Evolutionary conservation across 345 rosid species (phyloP).

Genomic region (Dimocarpus longan): DNA sequence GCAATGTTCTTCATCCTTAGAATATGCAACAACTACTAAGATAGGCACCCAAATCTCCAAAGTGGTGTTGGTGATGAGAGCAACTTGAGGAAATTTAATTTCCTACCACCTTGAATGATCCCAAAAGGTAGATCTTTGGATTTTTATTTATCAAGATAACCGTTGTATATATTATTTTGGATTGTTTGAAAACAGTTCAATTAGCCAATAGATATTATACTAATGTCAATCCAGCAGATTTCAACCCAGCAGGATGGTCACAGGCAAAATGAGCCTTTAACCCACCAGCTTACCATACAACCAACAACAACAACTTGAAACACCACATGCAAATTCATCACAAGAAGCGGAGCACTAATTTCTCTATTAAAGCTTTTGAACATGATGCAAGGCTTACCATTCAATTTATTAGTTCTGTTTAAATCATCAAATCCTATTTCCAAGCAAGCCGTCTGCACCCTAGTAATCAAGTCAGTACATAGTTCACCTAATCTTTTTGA

Average conservation of each 20-base stretch:
- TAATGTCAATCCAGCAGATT: background rate
- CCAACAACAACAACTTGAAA: background rate
- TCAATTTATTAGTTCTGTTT: background rate
- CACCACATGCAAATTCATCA: background rate
- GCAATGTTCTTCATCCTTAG: background rate
- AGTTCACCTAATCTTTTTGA: background rate
- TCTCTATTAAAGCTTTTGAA: background rate
- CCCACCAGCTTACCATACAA: background rate
- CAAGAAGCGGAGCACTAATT: background rate
- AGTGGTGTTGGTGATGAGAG: background rate
- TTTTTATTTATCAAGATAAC: background rate
- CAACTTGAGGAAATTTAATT: background rate
- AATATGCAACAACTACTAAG: background rate
- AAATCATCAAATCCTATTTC: slow-evolving; percentile 9
- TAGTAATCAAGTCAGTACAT: background rate
- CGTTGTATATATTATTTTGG: background rate
- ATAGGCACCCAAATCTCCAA: background rate
- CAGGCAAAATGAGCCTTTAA: background rate
- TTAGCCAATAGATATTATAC: background rate
- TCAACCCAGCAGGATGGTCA: background rate
- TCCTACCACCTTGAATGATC: background rate
- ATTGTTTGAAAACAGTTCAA: background rate
- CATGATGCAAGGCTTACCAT: background rate
- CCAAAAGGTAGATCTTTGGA: background rate
- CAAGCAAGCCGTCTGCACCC: background rate